Percentiles rank a stretch among this genome's conserved stretches.
These are phyloP conservation scores for Linum tenue DNA, from an alignment of 345 rosid genomes.

Conservation along the genomic window DNA sequence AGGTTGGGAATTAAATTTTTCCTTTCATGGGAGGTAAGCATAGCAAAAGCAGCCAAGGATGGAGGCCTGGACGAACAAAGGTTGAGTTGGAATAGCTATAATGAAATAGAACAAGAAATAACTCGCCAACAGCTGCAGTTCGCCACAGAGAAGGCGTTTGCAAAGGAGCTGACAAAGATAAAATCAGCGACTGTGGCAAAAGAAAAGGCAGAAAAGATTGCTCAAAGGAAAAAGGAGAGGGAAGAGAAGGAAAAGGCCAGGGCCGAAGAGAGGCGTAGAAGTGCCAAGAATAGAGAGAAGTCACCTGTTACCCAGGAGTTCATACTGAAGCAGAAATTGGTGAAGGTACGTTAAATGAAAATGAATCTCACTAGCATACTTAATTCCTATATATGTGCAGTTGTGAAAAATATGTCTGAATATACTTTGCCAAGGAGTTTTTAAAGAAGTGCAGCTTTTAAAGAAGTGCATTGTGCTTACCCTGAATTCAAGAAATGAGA, in stretches of 20 bases:
- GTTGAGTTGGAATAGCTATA: conserved; percentile 70
- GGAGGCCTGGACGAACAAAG: conserved; percentile 51
- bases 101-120: conserved; percentile 40
- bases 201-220: conserved; percentile 46
- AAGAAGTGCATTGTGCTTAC: too few species aligned
- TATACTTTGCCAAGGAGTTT: too few species aligned
- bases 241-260: conserved; percentile 31
- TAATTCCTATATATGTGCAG: too few species aligned
- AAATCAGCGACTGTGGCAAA: conserved; percentile 37
- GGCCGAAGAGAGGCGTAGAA: conserved; percentile 29
- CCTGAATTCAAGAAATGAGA: too few species aligned
- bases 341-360: conserved; percentile 35
- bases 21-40: conserved; percentile 39
- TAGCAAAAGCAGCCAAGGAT: conserved; percentile 61
- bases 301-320: conserved; percentile 17
- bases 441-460: too few species aligned
- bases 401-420: too few species aligned
- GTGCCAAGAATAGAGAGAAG: conserved; percentile 21
- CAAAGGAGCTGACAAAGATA: conserved; percentile 36
- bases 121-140: conserved; percentile 32
- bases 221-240: conserved; percentile 45
- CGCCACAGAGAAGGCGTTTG: conserved; percentile 37
- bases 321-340: conserved; percentile 44
- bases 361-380: background rate
- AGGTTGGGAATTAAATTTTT: conserved; percentile 36